phyloP scores from a whole-genome alignment of 352 stramenopile genomes.

The Globisporangium camurandrum region DNA sequence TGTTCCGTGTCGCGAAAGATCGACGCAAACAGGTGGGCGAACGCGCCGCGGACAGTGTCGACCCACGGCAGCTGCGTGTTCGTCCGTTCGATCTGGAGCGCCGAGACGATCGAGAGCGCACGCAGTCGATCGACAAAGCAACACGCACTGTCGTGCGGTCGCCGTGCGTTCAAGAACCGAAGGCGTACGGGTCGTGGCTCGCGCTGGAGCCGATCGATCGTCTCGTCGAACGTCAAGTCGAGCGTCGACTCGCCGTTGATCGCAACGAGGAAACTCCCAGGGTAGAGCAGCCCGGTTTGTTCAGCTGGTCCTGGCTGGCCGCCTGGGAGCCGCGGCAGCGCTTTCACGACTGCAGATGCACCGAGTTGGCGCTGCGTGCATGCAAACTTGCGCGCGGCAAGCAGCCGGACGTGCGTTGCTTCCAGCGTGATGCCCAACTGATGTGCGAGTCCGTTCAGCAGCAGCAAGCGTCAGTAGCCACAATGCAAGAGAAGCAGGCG shows the following conservation, averaged over 20 bases:
- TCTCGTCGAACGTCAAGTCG: conserved; percentile 55
- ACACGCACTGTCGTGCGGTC: conserved; percentile 44
- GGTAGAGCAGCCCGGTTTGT: conserved; percentile 34
- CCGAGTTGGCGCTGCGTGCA: conserved; percentile 19
- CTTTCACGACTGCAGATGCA: conserved; percentile 63
- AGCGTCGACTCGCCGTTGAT: conserved; percentile 67
- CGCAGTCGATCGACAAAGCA: conserved; percentile 54
- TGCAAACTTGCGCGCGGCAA: conserved; percentile 32
- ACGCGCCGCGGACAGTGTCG: conserved; percentile 45
- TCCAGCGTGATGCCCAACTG: conserved; percentile 78
- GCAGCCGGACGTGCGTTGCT: conserved; percentile 55
- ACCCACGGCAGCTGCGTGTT: conserved; percentile 53
- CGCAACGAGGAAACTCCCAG: conserved; percentile 55
- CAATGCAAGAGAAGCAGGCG: not conserved
- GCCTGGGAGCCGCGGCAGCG: conserved; percentile 45
- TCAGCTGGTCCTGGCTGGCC: conserved; percentile 56
- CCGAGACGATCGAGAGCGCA: conserved; percentile 42
- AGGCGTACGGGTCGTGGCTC: conserved; percentile 47
- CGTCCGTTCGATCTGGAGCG: conserved; percentile 28
- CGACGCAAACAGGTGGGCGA: conserved; percentile 54
- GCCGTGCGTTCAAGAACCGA: conserved; percentile 46
- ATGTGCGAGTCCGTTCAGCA: not conserved
- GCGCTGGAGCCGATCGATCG: conserved; percentile 41
- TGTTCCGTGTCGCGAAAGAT: conserved; percentile 54
- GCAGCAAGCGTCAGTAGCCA: not conserved